These are phyloP conservation scores for Murraya koenigii DNA, from an alignment of 345 rosid genomes.

Conservation along the genomic window DNA sequence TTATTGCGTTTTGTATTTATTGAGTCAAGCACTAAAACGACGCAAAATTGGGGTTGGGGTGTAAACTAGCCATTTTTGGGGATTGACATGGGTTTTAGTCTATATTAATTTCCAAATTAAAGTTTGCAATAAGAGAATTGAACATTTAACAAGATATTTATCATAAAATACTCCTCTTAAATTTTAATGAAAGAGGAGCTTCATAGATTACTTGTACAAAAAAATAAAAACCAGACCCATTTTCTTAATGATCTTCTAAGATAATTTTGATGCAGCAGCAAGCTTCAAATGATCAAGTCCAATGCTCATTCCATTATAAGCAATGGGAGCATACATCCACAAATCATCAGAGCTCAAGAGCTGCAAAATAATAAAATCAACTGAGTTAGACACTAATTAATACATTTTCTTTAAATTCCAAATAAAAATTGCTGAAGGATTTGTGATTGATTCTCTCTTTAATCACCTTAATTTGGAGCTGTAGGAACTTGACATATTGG, in stretches of 20 bases:
- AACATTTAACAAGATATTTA: neutral
- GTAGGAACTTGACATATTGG: constrained; percentile 80
- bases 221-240: neutral
- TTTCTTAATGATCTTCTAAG: constrained; percentile 6
- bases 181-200: neutral
- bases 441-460: neutral
- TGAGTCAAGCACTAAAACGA: too few relatives aligned
- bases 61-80: too few relatives aligned
- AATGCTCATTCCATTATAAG: constrained; percentile 81
- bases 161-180: constrained; percentile 4
- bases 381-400: neutral
- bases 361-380: constrained; percentile 32
- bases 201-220: neutral
- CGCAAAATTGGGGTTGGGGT: too few relatives aligned
- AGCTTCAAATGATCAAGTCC: constrained; percentile 55
- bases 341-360: constrained; percentile 90
- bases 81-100: too few relatives aligned
- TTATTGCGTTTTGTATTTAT: too few relatives aligned
- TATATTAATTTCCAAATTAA: too few relatives aligned
- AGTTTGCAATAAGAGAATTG: too few relatives aligned
- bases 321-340: constrained; percentile 97
- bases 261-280: constrained; percentile 23
- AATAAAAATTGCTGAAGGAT: neutral
- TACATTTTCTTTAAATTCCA: neutral
- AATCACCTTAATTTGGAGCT: constrained; percentile 84